These are phyloP conservation scores for Escovopsis sp. DNA, from an alignment of 2,329 filamentous ascomycete genomes.

Conservation along the genomic window DNA sequence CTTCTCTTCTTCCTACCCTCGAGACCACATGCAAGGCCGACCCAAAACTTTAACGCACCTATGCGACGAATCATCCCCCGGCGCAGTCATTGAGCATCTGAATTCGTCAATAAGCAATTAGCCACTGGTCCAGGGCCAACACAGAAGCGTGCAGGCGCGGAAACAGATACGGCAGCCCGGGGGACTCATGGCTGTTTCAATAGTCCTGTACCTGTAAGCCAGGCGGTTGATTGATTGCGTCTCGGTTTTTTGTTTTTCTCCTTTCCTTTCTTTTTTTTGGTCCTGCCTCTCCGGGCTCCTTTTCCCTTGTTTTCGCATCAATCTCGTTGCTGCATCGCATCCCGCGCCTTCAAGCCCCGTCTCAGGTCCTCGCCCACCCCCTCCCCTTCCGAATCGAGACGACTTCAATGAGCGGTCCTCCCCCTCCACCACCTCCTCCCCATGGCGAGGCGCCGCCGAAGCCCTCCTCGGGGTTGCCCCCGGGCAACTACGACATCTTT, in stretches of 20 bases:
- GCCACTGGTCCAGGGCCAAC: no score
- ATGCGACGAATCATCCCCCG: no score
- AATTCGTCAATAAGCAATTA: background rate
- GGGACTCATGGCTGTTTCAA: no score
- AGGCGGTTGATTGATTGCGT: no score
- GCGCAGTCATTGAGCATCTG: no score
- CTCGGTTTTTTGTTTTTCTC: no score
- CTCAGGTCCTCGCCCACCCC: background rate
- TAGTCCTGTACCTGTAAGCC: no score
- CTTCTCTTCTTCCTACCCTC: no score
- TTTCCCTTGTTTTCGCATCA: background rate
- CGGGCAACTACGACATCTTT: conserved; percentile 94
- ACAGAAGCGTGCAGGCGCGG: no score
- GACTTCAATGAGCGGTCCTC: conserved; percentile 15
- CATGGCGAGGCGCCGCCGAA: conserved; percentile 66
- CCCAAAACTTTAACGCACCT: background rate
- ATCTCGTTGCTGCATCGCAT: background rate
- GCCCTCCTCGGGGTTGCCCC: conserved; percentile 51
- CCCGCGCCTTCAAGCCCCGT: background rate
- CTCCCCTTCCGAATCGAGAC: background rate
- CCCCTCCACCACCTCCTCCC: conserved; percentile 73
- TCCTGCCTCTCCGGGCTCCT: no score
- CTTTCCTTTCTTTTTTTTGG: no score
- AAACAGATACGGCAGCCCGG: no score
- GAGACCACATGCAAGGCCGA: background rate